These are phyloP conservation scores for Pseudonitzschia multiseries DNA, from an alignment of 108 stramenopile genomes.

Conservation along the genomic window DNA sequence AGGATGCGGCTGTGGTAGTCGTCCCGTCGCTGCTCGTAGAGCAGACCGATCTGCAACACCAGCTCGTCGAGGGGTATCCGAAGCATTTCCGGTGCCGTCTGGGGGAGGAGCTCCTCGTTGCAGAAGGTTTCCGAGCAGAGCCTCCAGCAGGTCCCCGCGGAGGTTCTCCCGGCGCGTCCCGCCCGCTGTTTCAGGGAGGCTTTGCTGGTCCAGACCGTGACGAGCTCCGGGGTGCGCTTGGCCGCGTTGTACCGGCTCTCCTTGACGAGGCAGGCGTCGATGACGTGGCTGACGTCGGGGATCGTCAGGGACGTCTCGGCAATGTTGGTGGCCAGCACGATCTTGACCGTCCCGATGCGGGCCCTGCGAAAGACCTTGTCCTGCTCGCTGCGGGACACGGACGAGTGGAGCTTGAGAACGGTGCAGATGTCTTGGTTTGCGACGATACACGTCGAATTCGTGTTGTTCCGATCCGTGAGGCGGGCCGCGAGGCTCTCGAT, in stretches of 20 bases:
- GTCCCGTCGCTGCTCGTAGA: slow-evolving; percentile 51
- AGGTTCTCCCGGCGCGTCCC: slow-evolving; percentile 89
- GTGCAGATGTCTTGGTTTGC: slow-evolving; percentile 71
- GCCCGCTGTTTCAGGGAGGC: slow-evolving; percentile 78
- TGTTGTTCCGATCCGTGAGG: slow-evolving; percentile 31
- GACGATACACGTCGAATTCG: too few relatives aligned
- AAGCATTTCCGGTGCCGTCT: slow-evolving; percentile 97
- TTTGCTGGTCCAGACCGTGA: slow-evolving; percentile 90
- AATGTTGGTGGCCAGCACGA: slow-evolving; percentile 87
- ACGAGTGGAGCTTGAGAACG: slow-evolving; percentile 74
- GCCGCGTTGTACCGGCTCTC: slow-evolving; percentile 95
- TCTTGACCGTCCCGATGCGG: slow-evolving; percentile 58
- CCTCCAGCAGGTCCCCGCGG: slow-evolving; percentile 75
- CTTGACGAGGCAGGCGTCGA: slow-evolving; percentile 99
- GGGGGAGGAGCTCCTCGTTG: slow-evolving; percentile 94
- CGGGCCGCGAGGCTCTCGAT: slow-evolving; percentile 47
- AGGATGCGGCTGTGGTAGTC: not conserved
- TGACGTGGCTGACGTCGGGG: slow-evolving; percentile 97
- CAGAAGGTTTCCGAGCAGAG: slow-evolving; percentile 84
- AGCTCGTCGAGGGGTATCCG: slow-evolving; percentile 98
- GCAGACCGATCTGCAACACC: slow-evolving; percentile 82
- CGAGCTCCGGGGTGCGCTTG: slow-evolving; percentile 94
- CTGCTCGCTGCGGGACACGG: slow-evolving; percentile 66
- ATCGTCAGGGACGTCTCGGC: slow-evolving; percentile 94
- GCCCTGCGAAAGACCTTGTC: slow-evolving; percentile 62